Evolutionary conservation across 192 early-diverging fungal genomes (phyloP), one percentile per base, ranked within the genome.

Genomic region (Coemansia sp.): DNA sequence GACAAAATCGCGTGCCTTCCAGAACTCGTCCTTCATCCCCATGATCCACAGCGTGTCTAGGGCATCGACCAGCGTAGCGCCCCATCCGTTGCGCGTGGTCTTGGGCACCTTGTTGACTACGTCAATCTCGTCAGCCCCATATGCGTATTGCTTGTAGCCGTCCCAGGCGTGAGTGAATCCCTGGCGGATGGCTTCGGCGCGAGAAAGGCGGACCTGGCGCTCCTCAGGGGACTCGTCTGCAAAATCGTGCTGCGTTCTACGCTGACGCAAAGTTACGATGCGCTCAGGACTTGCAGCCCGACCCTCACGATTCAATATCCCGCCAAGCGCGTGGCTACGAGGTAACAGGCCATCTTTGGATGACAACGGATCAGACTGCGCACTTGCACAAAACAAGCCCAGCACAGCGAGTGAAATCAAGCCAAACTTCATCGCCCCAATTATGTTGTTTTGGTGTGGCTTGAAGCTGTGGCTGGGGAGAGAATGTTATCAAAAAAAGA

Each of bases 11-110:
- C 86, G 84, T 3, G 89, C 92, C 65, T 88, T 77, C 28, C 84
- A 57, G 69, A 91, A 96, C 66, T 96, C 93, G 38, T 92, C 87
- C 14, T 84, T 81, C 30, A 94, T 85, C 13, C 86, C 90, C 91
- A 96, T 93, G 44, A 96, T 60, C 58, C 88, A 82, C 42, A 95
- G 87, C 2, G 95, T 96, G 64, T 96, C 95, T 26, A 96, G 78
- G 4, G 93, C 86, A 73, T 98, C 96, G 23, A 96, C 82, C 23
- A 96, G 89, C 32, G 94, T 96, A 37, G 93, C 87, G 2, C 96
- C 96, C 72, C 92, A 85, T 14, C 92, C 87, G 61, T 79, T 84
- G 28, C 82, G 76, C 57, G 82, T 84, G 2, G 81, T 84, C 68
- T 76, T 78, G 30, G 81, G 76, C 21, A 17, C 42, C 52, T 61